Base-by-base conservation (phyloP, 1,139 yeast species). In the Taphrina confusa region DNA sequence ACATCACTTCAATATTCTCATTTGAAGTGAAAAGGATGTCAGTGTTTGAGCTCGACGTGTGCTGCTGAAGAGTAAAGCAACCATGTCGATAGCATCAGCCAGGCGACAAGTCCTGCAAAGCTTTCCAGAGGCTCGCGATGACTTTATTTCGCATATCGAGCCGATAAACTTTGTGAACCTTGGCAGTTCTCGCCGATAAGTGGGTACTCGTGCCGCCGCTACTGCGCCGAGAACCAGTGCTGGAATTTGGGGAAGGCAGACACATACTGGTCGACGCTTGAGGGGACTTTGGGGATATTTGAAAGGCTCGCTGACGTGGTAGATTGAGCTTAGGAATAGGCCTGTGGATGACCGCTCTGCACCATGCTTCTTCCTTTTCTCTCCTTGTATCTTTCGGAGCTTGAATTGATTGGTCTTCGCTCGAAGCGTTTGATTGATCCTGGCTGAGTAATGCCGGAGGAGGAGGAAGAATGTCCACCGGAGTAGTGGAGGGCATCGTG, bases 81-180 rank as follows among this genome's bases (percentile, higher is more conserved):
- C n/a, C n/a, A n/a, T n/a, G n/a, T n/a, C n/a, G n/a, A n/a, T n/a
- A n/a, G n/a, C n/a, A n/a, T 37, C 42, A 37, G n/a, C 42, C 42
- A 18, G n/a, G 9, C 18, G 42, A 37, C 20, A 23, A 31, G 14
- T 45, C 50, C 23, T 45, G 50, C 25, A 27, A 14, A n/a, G 50
- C 50, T 18, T 27, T 45, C 50, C 50, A 45, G 20, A 45, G 14
- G 9, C 37, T 25, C 2, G 50, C 50, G 23, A 30, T 37, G 25
- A 30, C 50, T 18, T 18, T 18, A 27, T 45, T 30, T 14, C 50
- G 34, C 50, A 45, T 45, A 16, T 30, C 37, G 37, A 45, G 50
- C 23, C 50, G 36, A 37, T 45, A 45, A 31, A 23, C 47, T 18
- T 42, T 42, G 16, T 23, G 30, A 6, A 42, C 20, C n/a, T n/a